A percentile compares a stretch with the other conserved stretches of the same genome.
Evolutionary conservation across 2,329 filamentous ascomycete species (phyloP).

Genomic region (Talaromyces sp.): DNA sequence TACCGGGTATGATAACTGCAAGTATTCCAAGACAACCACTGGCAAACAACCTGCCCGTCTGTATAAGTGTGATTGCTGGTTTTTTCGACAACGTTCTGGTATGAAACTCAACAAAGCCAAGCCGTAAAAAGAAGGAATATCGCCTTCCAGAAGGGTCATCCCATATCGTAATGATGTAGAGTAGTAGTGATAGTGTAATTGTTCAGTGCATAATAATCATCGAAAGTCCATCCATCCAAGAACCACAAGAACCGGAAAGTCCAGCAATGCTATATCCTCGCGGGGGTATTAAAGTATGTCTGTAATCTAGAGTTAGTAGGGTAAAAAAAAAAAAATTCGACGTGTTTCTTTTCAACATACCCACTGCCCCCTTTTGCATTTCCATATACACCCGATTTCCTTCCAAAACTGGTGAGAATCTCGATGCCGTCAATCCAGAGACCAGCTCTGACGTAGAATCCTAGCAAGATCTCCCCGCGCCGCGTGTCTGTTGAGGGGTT

Average conservation of each 20-base stretch:
- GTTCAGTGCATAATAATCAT: conserved; percentile 68
- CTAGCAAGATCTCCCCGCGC: conserved; percentile 79
- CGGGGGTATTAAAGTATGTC: conserved; percentile 83
- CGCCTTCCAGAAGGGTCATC: background rate
- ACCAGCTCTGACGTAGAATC: conserved; percentile 77
- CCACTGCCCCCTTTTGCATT: conserved; percentile 73
- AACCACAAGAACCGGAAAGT: conserved; percentile 72
- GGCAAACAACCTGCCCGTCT: background rate
- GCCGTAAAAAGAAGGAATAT: background rate
- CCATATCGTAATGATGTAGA: background rate
- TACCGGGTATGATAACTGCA: background rate
- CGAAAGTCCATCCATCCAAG: conserved; percentile 82
- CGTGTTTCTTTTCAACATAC: conserved; percentile 52
- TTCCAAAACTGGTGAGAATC: conserved; percentile 82
- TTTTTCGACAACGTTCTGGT: background rate
- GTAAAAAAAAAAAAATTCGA: background rate
- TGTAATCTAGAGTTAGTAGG: conserved; percentile 32
- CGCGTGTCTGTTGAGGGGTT: conserved; percentile 60
- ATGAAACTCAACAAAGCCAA: background rate
- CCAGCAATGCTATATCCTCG: conserved; percentile 85
- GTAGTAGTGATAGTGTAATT: background rate
- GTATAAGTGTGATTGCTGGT: background rate
- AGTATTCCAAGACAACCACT: background rate
- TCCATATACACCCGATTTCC: conserved; percentile 80
- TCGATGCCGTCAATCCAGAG: conserved; percentile 83